Conservation (phyloP, 352 stramenopile genomes). For the Pythium guiyangense region DNA sequence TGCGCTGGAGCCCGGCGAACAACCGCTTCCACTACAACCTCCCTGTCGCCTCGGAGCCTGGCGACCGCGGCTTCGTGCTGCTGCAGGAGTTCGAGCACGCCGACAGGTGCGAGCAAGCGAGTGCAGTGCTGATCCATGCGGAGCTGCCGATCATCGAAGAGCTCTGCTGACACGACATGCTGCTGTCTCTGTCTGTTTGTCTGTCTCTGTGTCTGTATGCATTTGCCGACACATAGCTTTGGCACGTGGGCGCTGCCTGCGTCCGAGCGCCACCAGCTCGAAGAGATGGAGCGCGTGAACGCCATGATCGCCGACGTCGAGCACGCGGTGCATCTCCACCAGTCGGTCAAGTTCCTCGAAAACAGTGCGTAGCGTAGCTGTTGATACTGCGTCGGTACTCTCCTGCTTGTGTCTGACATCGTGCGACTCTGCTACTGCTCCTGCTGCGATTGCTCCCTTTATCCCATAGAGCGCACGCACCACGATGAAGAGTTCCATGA, state of each 20-base stretch:
- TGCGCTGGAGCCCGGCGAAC: constrained; percentile 65
- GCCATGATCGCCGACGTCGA: constrained; percentile 67
- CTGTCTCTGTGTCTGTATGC: too few relatives aligned
- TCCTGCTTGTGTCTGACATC: background rate
- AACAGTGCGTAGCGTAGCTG: constrained; percentile 22
- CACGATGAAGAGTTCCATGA: constrained; percentile 65
- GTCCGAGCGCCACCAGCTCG: constrained; percentile 51
- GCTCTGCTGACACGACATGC: too few relatives aligned
- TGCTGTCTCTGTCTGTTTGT: too few relatives aligned
- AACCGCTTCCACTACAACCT: constrained; percentile 80
- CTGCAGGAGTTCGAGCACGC: constrained; percentile 63
- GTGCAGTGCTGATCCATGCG: too few relatives aligned
- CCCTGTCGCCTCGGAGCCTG: constrained; percentile 54
- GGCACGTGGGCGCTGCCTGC: constrained; percentile 32
- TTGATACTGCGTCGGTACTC: background rate
- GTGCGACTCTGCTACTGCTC: background rate
- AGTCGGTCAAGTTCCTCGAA: constrained; percentile 56
- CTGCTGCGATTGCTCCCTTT: background rate
- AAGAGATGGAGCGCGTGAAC: constrained; percentile 78
- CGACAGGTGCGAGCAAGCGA: constrained; percentile 20
- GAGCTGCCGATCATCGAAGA: too few relatives aligned
- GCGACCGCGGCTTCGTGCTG: constrained; percentile 58
- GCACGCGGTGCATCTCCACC: constrained; percentile 52
- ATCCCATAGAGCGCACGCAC: constrained; percentile 34
- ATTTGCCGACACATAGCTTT: constrained; percentile 9